phyloP scores from a whole-genome alignment of 176 grass and related monocot genomes.

The Cenchrus americanus region DNA sequence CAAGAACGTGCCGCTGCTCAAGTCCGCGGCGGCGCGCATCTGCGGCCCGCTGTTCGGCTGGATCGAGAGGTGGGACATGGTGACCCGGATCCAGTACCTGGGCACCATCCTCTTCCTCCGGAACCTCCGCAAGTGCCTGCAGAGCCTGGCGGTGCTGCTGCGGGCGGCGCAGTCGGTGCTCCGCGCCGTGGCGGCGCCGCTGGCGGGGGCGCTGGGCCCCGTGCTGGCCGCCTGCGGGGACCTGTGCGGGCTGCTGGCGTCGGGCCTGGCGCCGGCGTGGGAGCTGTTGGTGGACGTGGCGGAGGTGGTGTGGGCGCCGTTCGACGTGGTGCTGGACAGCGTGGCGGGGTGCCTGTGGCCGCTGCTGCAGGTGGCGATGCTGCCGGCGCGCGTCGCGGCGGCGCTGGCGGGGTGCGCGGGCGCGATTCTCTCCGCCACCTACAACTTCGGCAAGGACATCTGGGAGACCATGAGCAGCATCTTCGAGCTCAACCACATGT shows the following conservation, averaged over 20 bases:
- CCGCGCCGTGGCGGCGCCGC: slow-evolving; percentile 36
- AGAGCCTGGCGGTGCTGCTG: slow-evolving; percentile 49
- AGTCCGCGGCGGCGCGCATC: slow-evolving; percentile 65
- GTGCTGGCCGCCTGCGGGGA: not conserved
- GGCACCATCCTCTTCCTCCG: slow-evolving; percentile 91
- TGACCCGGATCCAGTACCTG: slow-evolving; percentile 78
- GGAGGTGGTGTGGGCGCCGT: slow-evolving; percentile 55
- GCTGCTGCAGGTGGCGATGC: slow-evolving; percentile 40
- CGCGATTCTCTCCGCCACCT: slow-evolving; percentile 47
- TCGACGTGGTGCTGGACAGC: slow-evolving; percentile 48
- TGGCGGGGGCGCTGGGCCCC: slow-evolving; percentile 39
- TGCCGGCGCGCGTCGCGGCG: slow-evolving; percentile 36
- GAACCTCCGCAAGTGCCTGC: slow-evolving; percentile 58
- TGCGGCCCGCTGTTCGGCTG: slow-evolving; percentile 80
- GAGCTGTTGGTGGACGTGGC: slow-evolving; percentile 41
- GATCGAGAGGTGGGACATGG: slow-evolving; percentile 96
- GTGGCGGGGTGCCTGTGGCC: slow-evolving; percentile 39
- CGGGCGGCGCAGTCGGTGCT: slow-evolving; percentile 30
- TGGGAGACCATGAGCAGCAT: slow-evolving; percentile 76
- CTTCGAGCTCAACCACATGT: slow-evolving; percentile 67
- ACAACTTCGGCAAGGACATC: slow-evolving; percentile 62
- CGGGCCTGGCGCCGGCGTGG: slow-evolving; percentile 2
- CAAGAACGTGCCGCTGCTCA: slow-evolving; percentile 90
- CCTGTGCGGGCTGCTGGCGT: not conserved
- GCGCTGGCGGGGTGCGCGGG: slow-evolving; percentile 48